Conservation (phyloP, 805 yeast genomes). For the Myxozyma neglecta region DNA sequence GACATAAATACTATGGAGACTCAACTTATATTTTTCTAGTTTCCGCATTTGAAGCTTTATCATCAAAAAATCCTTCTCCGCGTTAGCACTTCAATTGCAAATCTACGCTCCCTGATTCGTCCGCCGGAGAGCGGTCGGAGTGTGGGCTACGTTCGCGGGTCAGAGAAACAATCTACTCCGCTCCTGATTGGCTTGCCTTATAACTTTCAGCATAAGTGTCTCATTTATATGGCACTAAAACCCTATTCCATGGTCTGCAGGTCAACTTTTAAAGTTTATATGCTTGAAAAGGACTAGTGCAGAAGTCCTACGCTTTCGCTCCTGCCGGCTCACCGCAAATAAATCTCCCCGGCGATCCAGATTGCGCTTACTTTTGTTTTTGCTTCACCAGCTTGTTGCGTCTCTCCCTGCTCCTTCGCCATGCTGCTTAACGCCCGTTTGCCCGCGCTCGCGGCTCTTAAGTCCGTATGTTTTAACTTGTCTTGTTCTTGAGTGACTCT, state of each 20-base stretch:
- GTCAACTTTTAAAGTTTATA: conserved; percentile 6
- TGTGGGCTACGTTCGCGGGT: neutral
- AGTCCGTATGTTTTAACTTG: conserved; percentile 17
- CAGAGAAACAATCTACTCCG: neutral
- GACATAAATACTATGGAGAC: too few species aligned
- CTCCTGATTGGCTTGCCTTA: conserved; percentile 1
- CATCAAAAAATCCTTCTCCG: neutral
- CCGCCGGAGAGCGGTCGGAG: conserved; percentile 15
- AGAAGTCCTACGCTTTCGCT: neutral
- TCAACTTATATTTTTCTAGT: too few species aligned
- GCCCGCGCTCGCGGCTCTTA: conserved; percentile 19
- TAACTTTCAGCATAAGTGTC: neutral
- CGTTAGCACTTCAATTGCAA: neutral
- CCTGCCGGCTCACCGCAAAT: conserved; percentile 14
- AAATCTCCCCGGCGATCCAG: conserved; percentile 14
- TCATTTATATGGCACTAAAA: neutral
- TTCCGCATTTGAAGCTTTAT: neutral
- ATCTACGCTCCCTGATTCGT: conserved; percentile 3
- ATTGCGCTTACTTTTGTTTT: neutral
- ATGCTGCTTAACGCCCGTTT: conserved; percentile 24
- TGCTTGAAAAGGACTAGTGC: neutral
- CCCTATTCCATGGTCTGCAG: conserved; percentile 13
- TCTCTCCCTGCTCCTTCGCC: neutral
- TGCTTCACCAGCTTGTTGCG: neutral
- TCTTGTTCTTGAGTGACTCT: neutral